Evolutionary conservation across 208 protist genomes (phyloP), one percentile per base, ranked within the genome.

Genomic region (Naegleria gruberi): DNA sequence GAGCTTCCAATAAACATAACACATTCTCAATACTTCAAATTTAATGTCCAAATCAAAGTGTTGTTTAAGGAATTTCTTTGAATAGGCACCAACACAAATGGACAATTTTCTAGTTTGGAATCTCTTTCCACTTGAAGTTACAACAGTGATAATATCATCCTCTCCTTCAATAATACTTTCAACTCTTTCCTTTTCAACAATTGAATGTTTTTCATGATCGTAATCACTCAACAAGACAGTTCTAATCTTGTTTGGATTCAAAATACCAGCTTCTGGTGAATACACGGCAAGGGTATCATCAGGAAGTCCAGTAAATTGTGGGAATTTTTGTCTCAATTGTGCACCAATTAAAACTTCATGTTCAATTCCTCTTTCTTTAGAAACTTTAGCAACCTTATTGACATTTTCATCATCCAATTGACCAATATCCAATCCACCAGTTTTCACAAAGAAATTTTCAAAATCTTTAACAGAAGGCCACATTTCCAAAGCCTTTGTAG

Each of bases 11-110:
- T 51, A 88, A 42, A 8, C 23, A 42, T 88, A 88, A 65, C 84
- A 34, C 19, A 41, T 65, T 65, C 43, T 86, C 26, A 26, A 47
- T 23, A 45, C 82, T 47, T n/a, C 19, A n/a, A 47, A n/a, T 41
- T 86, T 5, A 37, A 86, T 47, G n/a, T 77, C 30, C 8, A 77
- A 77, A 77, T 77, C 30, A 77, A 86, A 86, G 82, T 45, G 81
- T 45, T 86, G 19, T 86, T 86, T 41, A n/a, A 47, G 26, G 12
- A 86, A 86, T 0, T 44, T 23, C 15, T 37, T n/a, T 23, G 45
- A 34, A 12, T 42, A 88, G 6, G 43, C 10, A 30, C 84, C 84
- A 26, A 55, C 43, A 88, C 84, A 88, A 19, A 88, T n/a, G 19
- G 46, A 7, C 19, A 88, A 41, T 10, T 88, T 88, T 47, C 65